A percentile compares a stretch with the other conserved stretches of the same genome.
phyloP scores from a whole-genome alignment of 169 alveolate genomes.

The Cryptosporidium viatorum region DNA sequence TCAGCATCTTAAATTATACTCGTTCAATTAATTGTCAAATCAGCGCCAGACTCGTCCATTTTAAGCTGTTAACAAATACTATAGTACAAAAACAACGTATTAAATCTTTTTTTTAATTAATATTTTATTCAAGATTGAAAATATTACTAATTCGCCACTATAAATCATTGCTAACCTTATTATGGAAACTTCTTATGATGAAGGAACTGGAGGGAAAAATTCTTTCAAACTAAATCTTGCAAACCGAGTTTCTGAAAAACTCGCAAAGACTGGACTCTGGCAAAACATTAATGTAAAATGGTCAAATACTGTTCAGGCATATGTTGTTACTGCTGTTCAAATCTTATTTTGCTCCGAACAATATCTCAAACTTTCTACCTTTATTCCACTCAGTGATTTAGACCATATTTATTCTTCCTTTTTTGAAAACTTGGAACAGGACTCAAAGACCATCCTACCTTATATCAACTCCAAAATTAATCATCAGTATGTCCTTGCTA shows the following conservation, averaged over 20 bases:
- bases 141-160: too few relatives aligned
- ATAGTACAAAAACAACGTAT: neutral
- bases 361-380: conserved; percentile 26
- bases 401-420: conserved; percentile 7
- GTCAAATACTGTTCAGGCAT: neutral
- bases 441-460: neutral
- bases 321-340: conserved; percentile 16
- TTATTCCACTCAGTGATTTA: conserved; percentile 8
- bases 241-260: conserved; percentile 31
- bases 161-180: too few relatives aligned
- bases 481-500: conserved; percentile 10
- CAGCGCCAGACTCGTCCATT: neutral
- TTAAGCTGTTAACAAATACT: neutral
- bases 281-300: conserved; percentile 11
- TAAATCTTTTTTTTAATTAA: too few relatives aligned
- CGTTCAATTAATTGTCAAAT: neutral
- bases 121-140: neutral
- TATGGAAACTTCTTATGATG: neutral
- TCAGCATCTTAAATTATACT: neutral
- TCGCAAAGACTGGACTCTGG: conserved; percentile 23
- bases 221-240: conserved; percentile 4
- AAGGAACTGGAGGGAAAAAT: neutral
- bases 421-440: neutral
- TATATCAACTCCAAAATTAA: neutral
- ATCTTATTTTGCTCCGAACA: neutral